phyloP scores from a whole-genome alignment of 495 filamentous ascomycete genomes.

The Peziza echinospora region DNA sequence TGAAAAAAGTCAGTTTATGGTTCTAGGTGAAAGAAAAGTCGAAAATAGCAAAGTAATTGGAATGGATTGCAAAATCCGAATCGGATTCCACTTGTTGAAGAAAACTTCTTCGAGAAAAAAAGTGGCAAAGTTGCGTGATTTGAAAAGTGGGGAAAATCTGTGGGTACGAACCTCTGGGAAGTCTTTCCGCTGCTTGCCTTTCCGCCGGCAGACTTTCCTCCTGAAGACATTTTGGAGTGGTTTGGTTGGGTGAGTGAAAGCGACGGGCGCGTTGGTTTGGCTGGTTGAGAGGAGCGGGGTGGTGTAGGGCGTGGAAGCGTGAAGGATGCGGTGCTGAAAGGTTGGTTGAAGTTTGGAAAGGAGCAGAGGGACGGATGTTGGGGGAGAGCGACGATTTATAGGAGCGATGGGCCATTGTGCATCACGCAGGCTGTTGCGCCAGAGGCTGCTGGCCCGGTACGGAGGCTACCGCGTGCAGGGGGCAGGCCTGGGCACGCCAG shows the following conservation, averaged over 20 bases:
- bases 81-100: slow-evolving; percentile 4
- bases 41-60: slow-evolving; percentile 4
- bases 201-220: slow-evolving; percentile 17
- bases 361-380: slow-evolving; percentile 16
- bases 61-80: slow-evolving; percentile 14
- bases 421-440: no score
- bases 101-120: slow-evolving; percentile 10
- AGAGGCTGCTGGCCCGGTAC: no score
- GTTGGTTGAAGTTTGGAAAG: slow-evolving; percentile 22
- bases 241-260: slow-evolving; percentile 12
- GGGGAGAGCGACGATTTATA: slow-evolving; percentile 17
- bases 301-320: not conserved
- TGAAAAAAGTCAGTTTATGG: slow-evolving; percentile 21
- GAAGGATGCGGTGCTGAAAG: slow-evolving; percentile 8
- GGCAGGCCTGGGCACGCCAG: slow-evolving; percentile 13
- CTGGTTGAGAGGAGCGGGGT: not conserved
- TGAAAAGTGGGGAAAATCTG: slow-evolving; percentile 11
- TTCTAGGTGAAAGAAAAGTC: slow-evolving; percentile 9
- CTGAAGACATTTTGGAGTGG: slow-evolving; percentile 19
- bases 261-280: slow-evolving; percentile 11
- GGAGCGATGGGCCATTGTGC: slow-evolving; percentile 13
- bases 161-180: slow-evolving; percentile 17
- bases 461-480: slow-evolving; percentile 8
- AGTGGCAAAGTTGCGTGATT: slow-evolving; percentile 21
- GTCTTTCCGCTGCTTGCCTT: slow-evolving; percentile 20